Evolutionary conservation across 345 rosid species (phyloP), one percentile per base, ranked within the genome.

Genomic region (Viola odorata): DNA sequence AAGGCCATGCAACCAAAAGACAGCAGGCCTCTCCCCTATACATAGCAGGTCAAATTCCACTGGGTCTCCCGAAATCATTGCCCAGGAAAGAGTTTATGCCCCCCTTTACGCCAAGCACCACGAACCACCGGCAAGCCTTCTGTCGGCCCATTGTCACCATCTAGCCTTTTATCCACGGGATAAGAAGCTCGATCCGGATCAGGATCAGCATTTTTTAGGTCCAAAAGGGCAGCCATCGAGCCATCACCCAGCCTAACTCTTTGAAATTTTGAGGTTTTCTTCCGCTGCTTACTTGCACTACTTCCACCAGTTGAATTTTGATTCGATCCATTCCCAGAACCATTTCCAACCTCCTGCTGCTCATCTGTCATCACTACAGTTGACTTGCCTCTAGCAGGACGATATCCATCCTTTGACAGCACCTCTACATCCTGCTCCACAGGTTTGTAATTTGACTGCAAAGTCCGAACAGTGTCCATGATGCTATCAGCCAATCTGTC

Each of bases 221-320:
- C 85, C 59, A 82, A 17, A 12, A 82, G 64, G n/a, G 91, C 82
- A 47, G 83, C 85, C 76, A 79, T 75, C 48, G 91, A 86, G 52
- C 85, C 87, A 70, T 86, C 98, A 52, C 95, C 96, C 39, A 91
- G 74, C 60, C 89, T 84, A 59, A 66, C 76, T 53, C 91, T 80
- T 23, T 75, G 90, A 67, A 89, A 86, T 76, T 89, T 89, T 0
- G 95, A 84, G 40, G 88, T 82, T 66, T 89, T 94, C 82, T 89
- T 94, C 58, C 78, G 72, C 37, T 79, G 92, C 76, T 81, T 88
- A 69, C 63, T 72, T 61, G 60, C 74, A 39, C 81, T 73, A 60
- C 69, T 72, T 32, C 72, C 78, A 63, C 73, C 80, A 50, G 39
- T 69, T 6, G 57, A 4, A 36, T 48, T 65, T 55, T 67, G 69